Conservation (phyloP, 148 eudicot species). For the Oxyria digyna region DNA sequence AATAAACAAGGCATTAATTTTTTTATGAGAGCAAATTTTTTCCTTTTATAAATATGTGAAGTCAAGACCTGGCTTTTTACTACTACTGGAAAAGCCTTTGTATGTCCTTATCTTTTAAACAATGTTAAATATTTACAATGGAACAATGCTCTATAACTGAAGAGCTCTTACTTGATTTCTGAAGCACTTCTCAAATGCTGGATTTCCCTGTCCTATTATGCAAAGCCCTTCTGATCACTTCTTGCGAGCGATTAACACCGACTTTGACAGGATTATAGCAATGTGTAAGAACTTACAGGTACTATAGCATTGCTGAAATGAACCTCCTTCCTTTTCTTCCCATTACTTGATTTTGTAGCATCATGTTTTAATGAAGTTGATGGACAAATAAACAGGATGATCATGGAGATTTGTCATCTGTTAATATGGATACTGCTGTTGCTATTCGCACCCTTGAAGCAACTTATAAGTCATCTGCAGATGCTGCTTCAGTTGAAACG, state of each 20-base stretch:
- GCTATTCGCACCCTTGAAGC: slow-evolving; percentile 98
- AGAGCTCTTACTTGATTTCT: slow-evolving; percentile 14
- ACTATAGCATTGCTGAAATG: slow-evolving; percentile 7
- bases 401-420: slow-evolving; percentile 84
- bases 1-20: not conserved
- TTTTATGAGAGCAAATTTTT: not conserved
- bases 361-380: not conserved
- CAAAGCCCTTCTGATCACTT: slow-evolving; percentile 99
- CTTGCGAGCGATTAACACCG: slow-evolving; percentile 90
- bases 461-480: slow-evolving; percentile 85
- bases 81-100: not conserved
- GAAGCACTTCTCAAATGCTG: slow-evolving; percentile 98
- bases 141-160: not conserved
- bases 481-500: slow-evolving; percentile 94
- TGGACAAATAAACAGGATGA: slow-evolving; percentile 60
- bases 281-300: slow-evolving; percentile 99
- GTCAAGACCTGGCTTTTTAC: not conserved
- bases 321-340: not conserved
- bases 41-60: not conserved
- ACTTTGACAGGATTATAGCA: slow-evolving; percentile 89
- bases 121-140: not conserved
- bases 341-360: not conserved
- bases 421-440: slow-evolving; percentile 99
- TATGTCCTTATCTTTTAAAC: not conserved
- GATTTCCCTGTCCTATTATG: slow-evolving; percentile 99